A percentile compares a stretch with the other conserved stretches of the same genome.
phyloP scores from a whole-genome alignment of 495 filamentous ascomycete genomes.

The Parachaetomium inaequale region DNA sequence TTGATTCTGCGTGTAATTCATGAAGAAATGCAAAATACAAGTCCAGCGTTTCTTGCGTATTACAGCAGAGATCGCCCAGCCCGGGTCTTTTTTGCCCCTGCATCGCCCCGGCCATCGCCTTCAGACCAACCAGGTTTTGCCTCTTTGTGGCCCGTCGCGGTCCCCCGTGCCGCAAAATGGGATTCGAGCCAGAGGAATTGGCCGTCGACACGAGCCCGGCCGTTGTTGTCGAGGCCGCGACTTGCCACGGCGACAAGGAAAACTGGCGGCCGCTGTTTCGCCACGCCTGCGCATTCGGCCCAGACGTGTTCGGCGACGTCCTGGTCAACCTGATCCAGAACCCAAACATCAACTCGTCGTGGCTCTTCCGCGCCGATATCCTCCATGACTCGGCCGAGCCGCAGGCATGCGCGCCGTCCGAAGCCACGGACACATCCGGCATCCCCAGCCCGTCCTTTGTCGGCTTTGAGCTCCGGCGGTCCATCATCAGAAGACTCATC shows the following conservation, averaged over 20 bases:
- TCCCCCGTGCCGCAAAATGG: constrained; percentile 14
- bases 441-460: constrained; percentile 20
- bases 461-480: constrained; percentile 33
- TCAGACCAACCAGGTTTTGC: background rate
- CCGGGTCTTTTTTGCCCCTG: background rate
- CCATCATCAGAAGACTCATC: constrained; percentile 68
- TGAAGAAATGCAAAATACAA: no score
- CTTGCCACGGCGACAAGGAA: constrained; percentile 21
- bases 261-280: constrained; percentile 51
- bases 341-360: constrained; percentile 79
- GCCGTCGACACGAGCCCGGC: constrained; percentile 31
- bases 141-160: background rate
- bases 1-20: no score
- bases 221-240: constrained; percentile 21
- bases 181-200: constrained; percentile 31
- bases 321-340: constrained; percentile 75
- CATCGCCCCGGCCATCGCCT: background rate
- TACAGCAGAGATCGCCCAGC: background rate
- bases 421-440: background rate
- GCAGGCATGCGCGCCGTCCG: constrained; percentile 11
- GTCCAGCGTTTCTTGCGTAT: background rate
- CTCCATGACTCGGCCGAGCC: constrained; percentile 48
- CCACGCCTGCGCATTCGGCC: constrained; percentile 55
- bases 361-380: constrained; percentile 85
- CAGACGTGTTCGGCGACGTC: constrained; percentile 56